Evolutionary conservation across 164 flowering plant genomes (phyloP).

Genomic region (Paratinospora sagittata): DNA sequence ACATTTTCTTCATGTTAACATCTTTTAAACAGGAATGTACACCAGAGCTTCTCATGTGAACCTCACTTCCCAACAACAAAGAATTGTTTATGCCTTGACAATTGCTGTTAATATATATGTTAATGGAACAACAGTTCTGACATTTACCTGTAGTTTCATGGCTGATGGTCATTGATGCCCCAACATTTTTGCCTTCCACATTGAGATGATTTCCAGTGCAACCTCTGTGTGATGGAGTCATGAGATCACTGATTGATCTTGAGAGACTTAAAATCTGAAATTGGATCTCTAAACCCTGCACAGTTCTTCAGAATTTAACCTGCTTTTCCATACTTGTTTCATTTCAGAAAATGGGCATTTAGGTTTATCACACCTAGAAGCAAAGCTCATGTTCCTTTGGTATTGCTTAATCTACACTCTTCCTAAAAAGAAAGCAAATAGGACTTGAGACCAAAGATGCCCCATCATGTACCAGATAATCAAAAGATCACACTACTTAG

Average conservation of each 20-base stretch:
- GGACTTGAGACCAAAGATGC: background rate
- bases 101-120: conserved; percentile 67
- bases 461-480: no score
- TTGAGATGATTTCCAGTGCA: conserved; percentile 22
- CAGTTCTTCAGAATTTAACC: conserved; percentile 4
- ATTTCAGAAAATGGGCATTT: background rate
- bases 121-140: conserved; percentile 37
- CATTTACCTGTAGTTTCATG: conserved; percentile 19
- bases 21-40: conserved; percentile 36
- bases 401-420: conserved; percentile 16
- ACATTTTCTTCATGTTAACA: conserved; percentile 21
- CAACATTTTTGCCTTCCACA: conserved; percentile 41
- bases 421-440: background rate
- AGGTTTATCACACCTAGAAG: conserved; percentile 7
- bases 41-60: conserved; percentile 59
- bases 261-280: conserved; percentile 10
- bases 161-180: conserved; percentile 43
- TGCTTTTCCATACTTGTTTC: background rate
- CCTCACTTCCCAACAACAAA: conserved; percentile 49
- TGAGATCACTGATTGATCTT: conserved; percentile 4
- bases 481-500: background rate
- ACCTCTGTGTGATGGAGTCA: conserved; percentile 8
- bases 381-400: conserved; percentile 10
- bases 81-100: conserved; percentile 70
- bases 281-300: conserved; percentile 9